phyloP scores from a whole-genome alignment of 176 grass and related monocot genomes.

The Oryza australiensis region DNA sequence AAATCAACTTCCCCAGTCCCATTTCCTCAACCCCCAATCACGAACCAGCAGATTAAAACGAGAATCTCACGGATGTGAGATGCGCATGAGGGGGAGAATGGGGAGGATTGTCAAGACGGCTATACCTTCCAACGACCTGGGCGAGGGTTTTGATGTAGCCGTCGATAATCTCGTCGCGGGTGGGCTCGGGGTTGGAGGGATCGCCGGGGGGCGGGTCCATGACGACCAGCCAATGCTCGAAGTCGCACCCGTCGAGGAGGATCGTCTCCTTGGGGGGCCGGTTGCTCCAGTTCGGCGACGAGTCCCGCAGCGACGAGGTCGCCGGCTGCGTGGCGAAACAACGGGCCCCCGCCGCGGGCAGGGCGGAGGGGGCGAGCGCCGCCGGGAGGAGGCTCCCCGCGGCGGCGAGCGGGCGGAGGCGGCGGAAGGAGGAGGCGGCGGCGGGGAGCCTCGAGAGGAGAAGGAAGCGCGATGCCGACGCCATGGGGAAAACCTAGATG shows the following conservation, averaged over 20 bases:
- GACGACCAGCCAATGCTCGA: slow-evolving; percentile 92
- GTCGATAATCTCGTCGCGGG: slow-evolving; percentile 87
- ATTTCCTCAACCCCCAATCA: neutral
- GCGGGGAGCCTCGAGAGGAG: slow-evolving; percentile 1
- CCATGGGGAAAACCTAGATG: slow-evolving; percentile 34
- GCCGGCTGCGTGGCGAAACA: slow-evolving; percentile 58
- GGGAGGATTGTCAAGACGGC: neutral
- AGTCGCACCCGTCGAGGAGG: slow-evolving; percentile 82
- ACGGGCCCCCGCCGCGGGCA: neutral
- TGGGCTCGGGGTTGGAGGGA: slow-evolving; percentile 40
- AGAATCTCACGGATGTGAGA: neutral
- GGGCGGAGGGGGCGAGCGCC: neutral
- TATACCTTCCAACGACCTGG: slow-evolving; percentile 68
- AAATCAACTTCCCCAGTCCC: neutral
- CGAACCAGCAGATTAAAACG: neutral
- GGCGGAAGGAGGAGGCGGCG: neutral
- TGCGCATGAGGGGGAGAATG: neutral
- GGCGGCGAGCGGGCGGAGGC: slow-evolving; percentile 33
- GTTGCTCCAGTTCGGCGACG: slow-evolving; percentile 79
- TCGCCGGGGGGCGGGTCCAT: slow-evolving; percentile 68
- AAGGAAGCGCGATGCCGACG: slow-evolving; percentile 29
- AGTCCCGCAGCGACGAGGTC: slow-evolving; percentile 66
- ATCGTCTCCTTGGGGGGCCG: slow-evolving; percentile 86
- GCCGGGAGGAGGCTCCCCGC: neutral
- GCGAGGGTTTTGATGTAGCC: slow-evolving; percentile 85